phyloP scores from a whole-genome alignment of 495 filamentous ascomycete genomes.

The Clavariopsis aquatica region DNA sequence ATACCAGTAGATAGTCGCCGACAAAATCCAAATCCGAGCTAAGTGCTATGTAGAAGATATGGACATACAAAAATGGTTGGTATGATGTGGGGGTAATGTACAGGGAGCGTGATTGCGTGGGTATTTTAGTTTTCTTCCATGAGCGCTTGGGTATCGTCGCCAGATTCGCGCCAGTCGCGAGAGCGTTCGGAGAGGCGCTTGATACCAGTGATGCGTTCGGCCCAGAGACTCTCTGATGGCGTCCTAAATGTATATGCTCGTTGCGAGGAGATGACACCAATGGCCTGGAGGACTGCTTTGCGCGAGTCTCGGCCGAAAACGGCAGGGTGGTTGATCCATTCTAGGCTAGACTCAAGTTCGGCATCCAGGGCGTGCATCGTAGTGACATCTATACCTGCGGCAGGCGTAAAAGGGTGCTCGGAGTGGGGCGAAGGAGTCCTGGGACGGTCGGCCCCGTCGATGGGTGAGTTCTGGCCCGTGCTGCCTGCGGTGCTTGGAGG shows the following conservation, averaged over 20 bases:
- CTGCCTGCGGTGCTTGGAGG: constrained; percentile 30
- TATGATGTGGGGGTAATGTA: constrained; percentile 17
- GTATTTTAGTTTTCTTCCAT: constrained; percentile 65
- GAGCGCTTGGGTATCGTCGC: constrained; percentile 68
- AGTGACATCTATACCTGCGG: constrained; percentile 70
- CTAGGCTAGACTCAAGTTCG: constrained; percentile 88
- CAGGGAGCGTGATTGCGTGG: constrained; percentile 18
- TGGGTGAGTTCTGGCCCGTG: constrained; percentile 33
- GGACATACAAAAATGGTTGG: background rate
- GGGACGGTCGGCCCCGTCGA: constrained; percentile 33
- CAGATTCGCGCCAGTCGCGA: constrained; percentile 83
- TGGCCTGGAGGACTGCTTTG: constrained; percentile 94
- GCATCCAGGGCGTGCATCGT: constrained; percentile 87
- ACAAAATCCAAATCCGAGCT: background rate
- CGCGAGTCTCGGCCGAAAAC: constrained; percentile 93
- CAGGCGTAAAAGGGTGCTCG: constrained; percentile 62
- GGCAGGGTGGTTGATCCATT: constrained; percentile 98
- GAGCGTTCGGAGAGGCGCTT: constrained; percentile 74
- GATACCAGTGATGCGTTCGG: constrained; percentile 73
- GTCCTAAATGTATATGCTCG: constrained; percentile 92
- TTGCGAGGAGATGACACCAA: constrained; percentile 93
- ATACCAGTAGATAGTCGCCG: constrained; percentile 4
- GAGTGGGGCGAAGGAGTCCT: constrained; percentile 53
- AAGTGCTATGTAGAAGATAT: background rate
- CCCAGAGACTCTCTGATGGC: constrained; percentile 81